Percentiles rank a stretch among this genome's conserved stretches.
Conservation (phyloP, 495 filamentous ascomycete species). For the Neurospora hispaniola region DNA sequence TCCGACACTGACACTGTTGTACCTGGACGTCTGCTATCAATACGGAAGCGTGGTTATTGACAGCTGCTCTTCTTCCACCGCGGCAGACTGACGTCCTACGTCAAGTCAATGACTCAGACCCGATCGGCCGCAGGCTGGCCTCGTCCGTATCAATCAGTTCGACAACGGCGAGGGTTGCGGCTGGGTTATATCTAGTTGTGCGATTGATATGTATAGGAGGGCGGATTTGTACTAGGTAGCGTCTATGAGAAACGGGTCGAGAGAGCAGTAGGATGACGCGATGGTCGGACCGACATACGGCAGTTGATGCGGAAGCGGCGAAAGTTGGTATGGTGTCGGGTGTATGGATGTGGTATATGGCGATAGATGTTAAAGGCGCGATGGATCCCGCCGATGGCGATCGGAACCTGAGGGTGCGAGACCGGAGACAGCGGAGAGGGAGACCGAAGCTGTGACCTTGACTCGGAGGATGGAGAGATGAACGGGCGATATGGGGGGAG, state of each 20-base stretch:
- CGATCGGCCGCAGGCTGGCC: conserved; percentile 11
- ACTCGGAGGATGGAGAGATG: neutral
- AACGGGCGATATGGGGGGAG: neutral
- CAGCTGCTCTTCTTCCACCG: conserved; percentile 12
- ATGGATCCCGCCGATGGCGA: neutral
- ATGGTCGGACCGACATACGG: neutral
- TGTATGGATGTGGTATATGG: neutral
- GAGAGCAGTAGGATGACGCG: neutral
- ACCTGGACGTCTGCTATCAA: neutral
- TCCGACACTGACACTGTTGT: conserved; percentile 1
- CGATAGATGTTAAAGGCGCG: neutral
- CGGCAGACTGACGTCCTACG: conserved; percentile 27
- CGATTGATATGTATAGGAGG: neutral
- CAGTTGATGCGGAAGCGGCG: neutral
- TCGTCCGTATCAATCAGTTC: neutral
- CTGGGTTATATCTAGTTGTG: conserved; percentile 1
- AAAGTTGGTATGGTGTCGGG: neutral
- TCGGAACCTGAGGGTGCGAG: neutral
- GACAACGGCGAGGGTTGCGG: neutral
- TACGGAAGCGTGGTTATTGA: neutral
- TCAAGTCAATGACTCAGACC: conserved; percentile 32
- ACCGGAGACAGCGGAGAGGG: neutral
- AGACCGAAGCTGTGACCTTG: neutral
- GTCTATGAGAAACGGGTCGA: neutral
- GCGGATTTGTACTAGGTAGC: neutral